Base-by-base conservation (phyloP, 768 basidiomycete genomes). In the Tylopilus balloui region DNA sequence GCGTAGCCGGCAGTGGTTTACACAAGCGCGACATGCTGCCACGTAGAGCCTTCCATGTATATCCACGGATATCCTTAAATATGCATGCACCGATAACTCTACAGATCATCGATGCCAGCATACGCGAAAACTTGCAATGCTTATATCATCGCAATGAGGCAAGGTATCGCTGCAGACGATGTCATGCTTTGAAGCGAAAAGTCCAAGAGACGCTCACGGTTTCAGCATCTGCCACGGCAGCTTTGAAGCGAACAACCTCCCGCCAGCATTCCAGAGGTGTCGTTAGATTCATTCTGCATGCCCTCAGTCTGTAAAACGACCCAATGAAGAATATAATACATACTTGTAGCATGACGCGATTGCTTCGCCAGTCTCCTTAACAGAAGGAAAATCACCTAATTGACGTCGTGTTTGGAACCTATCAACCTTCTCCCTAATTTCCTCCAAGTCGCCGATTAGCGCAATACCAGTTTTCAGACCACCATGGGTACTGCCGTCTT, bases 271-370 rank as follows among this genome's bases (percentile, higher is more conserved):
- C 78, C 31, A 92, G 67, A 19, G 88, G 72, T 1, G 74, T 78
- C 1, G 69, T 64, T 4, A 71, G 60, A 60, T 91, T 69, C 19
- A 58, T 57, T 52, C 72, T 73, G 31, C 8, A 19, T 9, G 35
- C 35, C 52, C 8, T 49, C 11, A 48, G 51, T 48, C 38, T 10
- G 15, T 19, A 19, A 10, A 20, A 51, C 31, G 25, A 45, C 14
- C 36, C 43, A 15, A 27, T 17, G 36, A 43, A 23, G 21, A n/a
- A 10, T 25, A 21, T 42, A 46, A 23, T 23, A 55, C 36, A 42
- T 52, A 86, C 91, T 66, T 78, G 72, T 91, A 92, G 66, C 91
- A 93, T n/a, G 78, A 73, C 3, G 80, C 73, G 28, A 92, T 76
- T 19, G 77, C 79, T 53, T 81, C 76, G 15, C 79, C 75, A 17